A percentile compares a stretch with the other conserved stretches of the same genome.
phyloP scores from a whole-genome alignment of 345 rosid species.

The Camelina laxa region DNA sequence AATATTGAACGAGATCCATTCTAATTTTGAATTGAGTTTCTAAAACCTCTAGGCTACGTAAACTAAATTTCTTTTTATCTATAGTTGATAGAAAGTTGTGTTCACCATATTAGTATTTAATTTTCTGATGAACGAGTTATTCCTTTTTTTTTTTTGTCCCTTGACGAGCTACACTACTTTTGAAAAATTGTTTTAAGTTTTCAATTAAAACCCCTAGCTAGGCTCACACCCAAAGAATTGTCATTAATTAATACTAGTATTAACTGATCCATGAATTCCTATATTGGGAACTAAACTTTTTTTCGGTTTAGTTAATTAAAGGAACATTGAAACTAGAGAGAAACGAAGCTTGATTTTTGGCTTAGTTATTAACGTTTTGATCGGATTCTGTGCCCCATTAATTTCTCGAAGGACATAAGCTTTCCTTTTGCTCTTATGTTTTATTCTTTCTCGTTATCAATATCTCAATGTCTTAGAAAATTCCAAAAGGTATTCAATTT shows the following conservation, averaged over 20 bases:
- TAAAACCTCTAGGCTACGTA: background rate
- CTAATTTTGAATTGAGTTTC: background rate
- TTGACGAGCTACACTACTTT: conserved; percentile 18
- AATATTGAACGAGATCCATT: background rate
- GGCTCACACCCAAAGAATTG: conserved; percentile 47
- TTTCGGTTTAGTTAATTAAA: conserved; percentile 26
- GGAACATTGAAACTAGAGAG: conserved; percentile 45
- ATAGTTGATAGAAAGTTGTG: background rate
- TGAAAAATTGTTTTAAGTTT: background rate
- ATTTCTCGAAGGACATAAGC: conserved; percentile 36
- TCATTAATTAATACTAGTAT: conserved; percentile 9
- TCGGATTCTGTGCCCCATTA: conserved; percentile 37
- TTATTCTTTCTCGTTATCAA: conserved; percentile 34
- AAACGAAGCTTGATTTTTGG: conserved; percentile 46
- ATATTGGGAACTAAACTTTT: conserved; percentile 39
- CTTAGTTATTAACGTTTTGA: conserved; percentile 35
- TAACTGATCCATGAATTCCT: conserved; percentile 28
- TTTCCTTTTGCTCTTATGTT: conserved; percentile 40
- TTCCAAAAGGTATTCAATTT: conserved; percentile 24
- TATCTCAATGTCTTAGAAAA: conserved; percentile 15
- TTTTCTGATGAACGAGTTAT: conserved; percentile 14
- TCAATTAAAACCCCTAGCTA: conserved; percentile 49
- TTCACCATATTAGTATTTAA: conserved; percentile 3
- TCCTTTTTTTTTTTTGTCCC: background rate
- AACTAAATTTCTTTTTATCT: background rate